Conservation (phyloP, 345 rosid genomes). For the Eutrema heterophyllum region DNA sequence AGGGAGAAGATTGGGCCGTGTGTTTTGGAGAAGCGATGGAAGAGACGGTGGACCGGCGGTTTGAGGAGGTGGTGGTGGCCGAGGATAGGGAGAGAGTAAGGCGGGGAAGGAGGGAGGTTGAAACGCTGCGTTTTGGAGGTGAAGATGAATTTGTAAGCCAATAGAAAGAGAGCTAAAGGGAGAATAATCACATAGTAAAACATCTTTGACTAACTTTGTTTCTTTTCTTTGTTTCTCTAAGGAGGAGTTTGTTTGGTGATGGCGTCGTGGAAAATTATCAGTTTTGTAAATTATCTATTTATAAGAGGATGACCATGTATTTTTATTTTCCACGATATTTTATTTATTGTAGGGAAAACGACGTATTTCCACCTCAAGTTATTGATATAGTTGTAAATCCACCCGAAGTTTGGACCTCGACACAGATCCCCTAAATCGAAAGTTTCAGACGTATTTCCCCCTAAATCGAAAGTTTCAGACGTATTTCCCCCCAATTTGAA, state of each 20-base stretch:
- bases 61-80: conserved; percentile 48
- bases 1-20: conserved; percentile 46
- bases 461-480: too few species aligned
- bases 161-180: conserved; percentile 12
- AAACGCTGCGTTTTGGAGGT: conserved; percentile 1
- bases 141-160: conserved; percentile 21
- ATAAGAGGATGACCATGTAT: background rate
- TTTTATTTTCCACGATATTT: background rate
- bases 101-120: conserved; percentile 40
- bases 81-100: conserved; percentile 43
- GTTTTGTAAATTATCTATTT: background rate
- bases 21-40: conserved; percentile 22
- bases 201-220: background rate
- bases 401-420: too few species aligned
- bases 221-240: background rate
- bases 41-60: conserved; percentile 33
- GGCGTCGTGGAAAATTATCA: background rate
- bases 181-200: conserved; percentile 15
- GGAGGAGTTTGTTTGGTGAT: background rate
- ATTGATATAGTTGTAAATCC: too few species aligned
- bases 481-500: too few species aligned
- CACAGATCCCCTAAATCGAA: too few species aligned
- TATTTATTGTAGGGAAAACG: too few species aligned
- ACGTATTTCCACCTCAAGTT: too few species aligned
- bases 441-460: too few species aligned